Evolutionary conservation across 1,284 basidiomycete genomes (phyloP), one percentile per base, ranked within the genome.

Genomic region (Cutaneotrichosporon cyanovorans): DNA sequence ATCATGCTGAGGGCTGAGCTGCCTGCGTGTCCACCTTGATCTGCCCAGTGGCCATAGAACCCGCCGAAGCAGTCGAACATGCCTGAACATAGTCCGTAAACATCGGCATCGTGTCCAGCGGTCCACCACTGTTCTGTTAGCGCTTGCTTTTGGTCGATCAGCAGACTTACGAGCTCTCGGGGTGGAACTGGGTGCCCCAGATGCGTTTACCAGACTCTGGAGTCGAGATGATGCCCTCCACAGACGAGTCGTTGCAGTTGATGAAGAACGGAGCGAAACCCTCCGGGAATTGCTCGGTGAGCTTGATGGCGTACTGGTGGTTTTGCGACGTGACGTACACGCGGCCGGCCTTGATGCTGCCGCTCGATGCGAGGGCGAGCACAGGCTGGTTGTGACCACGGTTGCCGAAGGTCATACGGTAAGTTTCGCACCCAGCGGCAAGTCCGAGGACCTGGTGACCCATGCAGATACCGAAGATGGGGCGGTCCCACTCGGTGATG

Each of bases 331-430:
- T 98, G 42, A 98, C 92, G 74, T 97, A 98, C 38, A 98, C 92
- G 36, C 93, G 80, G 16, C 93, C 95, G 40, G 92, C 88, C 66
- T 83, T 87, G 75, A 97, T 91, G 23, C 85, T 89, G 4, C 92
- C 90, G 8, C 86, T 81, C 32, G 81, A 84, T 30, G 89, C 87
- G 45, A 97, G 78, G 20, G 93, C 93, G 30, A 98, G 79, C 15
- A 98, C 93, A 34, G 93, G 93, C 72, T 98, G 93, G 70, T 98
- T 98, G 73, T 98, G 95, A n/a, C 93, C 93, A 61, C 93, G 85
- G 72, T 98, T 97, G 22, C 93, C 92, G 65, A 97, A 97, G 37
- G 75, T 75, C 77, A 78, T 78, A 43, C 77, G 68, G 66, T 97
- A 97, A 7, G 92, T 89, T 62, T 96, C 90, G 52, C 97, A 74